Conservation (phyloP, 108 stramenopile genomes). For the Poteriospumella lacustris region DNA sequence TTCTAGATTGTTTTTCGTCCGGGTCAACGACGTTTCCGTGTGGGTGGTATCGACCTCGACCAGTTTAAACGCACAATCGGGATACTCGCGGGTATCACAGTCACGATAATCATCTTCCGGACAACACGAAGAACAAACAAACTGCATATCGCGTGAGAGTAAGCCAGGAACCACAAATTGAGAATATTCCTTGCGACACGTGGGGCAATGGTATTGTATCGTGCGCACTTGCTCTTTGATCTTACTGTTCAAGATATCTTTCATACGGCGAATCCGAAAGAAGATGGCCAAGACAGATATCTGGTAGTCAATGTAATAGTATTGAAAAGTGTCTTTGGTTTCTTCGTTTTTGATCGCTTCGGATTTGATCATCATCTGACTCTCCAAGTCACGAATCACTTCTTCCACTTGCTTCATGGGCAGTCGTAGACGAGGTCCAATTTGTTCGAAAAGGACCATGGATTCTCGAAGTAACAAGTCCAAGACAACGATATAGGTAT, state of each 20-base stretch:
- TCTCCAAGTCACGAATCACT: conserved; percentile 4
- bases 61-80: no score
- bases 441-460: neutral
- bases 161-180: neutral
- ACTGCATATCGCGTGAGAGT: neutral
- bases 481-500: neutral
- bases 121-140: conserved; percentile 25
- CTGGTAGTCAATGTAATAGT: conserved; percentile 18
- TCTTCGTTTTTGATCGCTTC: conserved; percentile 3
- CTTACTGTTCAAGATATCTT: neutral
- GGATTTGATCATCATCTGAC: conserved; percentile 10
- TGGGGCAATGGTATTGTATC: conserved; percentile 4
- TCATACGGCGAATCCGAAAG: neutral
- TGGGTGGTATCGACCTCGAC: neutral
- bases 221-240: neutral
- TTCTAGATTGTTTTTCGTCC: neutral
- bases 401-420: neutral
- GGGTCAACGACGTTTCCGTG: neutral
- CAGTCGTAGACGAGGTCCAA: conserved; percentile 25
- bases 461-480: conserved; percentile 7
- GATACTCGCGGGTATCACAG: neutral
- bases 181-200: neutral
- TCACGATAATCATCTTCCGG: neutral
- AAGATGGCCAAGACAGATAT: neutral
- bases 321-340: neutral